These are phyloP conservation scores for Myxozyma mucilagina DNA, from an alignment of 805 yeast genomes.

Conservation along the genomic window DNA sequence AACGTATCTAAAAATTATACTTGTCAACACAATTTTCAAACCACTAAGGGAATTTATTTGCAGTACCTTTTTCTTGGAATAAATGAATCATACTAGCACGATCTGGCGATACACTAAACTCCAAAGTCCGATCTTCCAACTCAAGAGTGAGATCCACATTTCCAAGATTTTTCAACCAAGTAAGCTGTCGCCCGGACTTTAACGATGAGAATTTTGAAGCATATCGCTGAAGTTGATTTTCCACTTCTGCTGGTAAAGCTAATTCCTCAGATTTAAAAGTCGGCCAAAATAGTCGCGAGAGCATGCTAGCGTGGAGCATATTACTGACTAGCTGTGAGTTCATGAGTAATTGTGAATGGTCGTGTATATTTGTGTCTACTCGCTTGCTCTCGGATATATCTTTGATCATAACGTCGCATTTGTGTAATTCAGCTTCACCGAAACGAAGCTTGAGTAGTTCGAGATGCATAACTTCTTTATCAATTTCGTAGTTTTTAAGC, in stretches of 20 bases:
- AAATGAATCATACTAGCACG: conserved; percentile 63
- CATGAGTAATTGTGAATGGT: not conserved
- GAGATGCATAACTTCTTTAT: conserved; percentile 43
- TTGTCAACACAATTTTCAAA: not conserved
- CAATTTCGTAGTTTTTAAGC: conserved; percentile 36
- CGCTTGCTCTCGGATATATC: conserved; percentile 63
- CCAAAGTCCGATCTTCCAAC: conserved; percentile 48
- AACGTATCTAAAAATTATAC: conserved; percentile 29
- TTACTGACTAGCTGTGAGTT: conserved; percentile 29
- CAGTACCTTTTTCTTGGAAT: conserved; percentile 42
- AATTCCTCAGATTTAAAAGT: conserved; percentile 48
- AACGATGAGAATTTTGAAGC: conserved; percentile 45
- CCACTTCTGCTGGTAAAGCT: conserved; percentile 51
- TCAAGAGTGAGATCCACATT: conserved; percentile 59
- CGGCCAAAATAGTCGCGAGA: conserved; percentile 86
- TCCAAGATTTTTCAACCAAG: conserved; percentile 61
- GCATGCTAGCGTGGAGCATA: conserved; percentile 55
- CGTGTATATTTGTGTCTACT: conserved; percentile 46
- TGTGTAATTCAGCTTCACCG: conserved; percentile 64
- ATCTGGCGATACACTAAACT: conserved; percentile 61
- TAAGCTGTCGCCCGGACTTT: conserved; percentile 61
- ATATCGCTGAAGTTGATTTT: conserved; percentile 48
- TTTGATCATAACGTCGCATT: conserved; percentile 79
- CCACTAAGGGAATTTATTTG: not conserved
- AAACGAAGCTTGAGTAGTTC: conserved; percentile 60